These are phyloP conservation scores for Asclepias syriaca DNA, from an alignment of 257 asterid genomes.

Conservation along the genomic window DNA sequence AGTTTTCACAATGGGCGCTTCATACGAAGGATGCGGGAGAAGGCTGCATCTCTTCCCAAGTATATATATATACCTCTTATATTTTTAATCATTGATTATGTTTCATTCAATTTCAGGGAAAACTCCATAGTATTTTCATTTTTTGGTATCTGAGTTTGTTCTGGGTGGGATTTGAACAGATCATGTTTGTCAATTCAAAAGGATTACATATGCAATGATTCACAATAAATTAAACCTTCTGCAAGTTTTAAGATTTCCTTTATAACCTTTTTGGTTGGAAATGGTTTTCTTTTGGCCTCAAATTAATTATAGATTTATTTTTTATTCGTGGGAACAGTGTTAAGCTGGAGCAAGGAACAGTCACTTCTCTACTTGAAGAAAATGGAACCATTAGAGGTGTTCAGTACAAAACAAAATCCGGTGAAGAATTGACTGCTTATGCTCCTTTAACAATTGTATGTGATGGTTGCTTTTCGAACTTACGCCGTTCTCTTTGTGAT, in stretches of 20 bases:
- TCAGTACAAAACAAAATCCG: conserved; percentile 48
- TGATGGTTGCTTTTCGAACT: conserved; percentile 72
- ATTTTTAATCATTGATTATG: conserved; percentile 8
- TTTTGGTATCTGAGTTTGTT: background rate
- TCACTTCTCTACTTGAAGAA: conserved; percentile 56
- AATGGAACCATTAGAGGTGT: conserved; percentile 52
- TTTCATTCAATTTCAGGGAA: background rate
- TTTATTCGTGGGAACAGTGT: conserved; percentile 38
- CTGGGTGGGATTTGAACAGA: background rate
- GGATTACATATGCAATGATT: background rate
- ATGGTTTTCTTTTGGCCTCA: background rate
- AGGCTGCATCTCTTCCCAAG: conserved; percentile 87
- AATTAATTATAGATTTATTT: background rate
- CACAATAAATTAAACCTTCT: background rate
- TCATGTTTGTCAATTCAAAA: background rate
- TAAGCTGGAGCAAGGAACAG: conserved; percentile 61
- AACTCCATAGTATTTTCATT: background rate
- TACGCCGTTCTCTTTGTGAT: conserved; percentile 53
- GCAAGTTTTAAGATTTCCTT: background rate
- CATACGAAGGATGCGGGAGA: conserved; percentile 79
- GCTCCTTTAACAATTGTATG: conserved; percentile 67
- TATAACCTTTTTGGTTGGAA: background rate
- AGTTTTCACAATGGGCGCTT: conserved; percentile 95
- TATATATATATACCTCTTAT: conserved; percentile 20
- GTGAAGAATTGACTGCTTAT: conserved; percentile 46